Evolutionary conservation across 805 yeast genomes (phyloP).

Genomic region (Candida golubevii): DNA sequence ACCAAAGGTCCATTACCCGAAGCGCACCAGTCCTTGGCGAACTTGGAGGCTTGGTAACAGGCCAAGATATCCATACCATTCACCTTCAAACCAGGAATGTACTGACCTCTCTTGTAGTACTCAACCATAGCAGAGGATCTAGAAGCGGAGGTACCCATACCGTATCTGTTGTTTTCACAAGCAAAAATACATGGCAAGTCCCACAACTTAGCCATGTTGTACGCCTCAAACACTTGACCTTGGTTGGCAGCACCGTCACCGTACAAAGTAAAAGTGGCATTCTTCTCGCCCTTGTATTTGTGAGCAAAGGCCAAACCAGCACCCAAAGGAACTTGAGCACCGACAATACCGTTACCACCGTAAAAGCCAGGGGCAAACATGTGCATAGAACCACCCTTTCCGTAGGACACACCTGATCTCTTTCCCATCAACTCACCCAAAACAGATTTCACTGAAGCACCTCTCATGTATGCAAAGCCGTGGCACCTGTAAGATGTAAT

Average conservation of each 20-base stretch:
- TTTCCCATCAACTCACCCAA: conserved; percentile 96
- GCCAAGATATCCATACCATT: conserved; percentile 99
- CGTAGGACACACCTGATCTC: conserved; percentile 90
- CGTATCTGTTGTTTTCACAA: conserved; percentile 98
- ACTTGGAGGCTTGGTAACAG: conserved; percentile 90
- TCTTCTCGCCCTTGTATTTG: conserved; percentile 76
- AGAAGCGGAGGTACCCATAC: conserved; percentile 98
- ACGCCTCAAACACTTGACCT: conserved; percentile 97
- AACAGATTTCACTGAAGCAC: conserved; percentile 84
- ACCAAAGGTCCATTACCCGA: conserved; percentile 95
- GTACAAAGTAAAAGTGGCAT: conserved; percentile 83
- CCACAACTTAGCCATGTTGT: conserved; percentile 99
- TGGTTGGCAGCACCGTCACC: conserved; percentile 99
- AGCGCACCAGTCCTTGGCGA: conserved; percentile 94
- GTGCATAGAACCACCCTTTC: conserved; percentile 99
- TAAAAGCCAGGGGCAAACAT: conserved; percentile 93
- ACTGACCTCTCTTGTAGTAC: conserved; percentile 98
- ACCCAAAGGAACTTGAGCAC: conserved; percentile 98
- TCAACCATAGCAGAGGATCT: conserved; percentile 96
- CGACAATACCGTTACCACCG: conserved; percentile 99
- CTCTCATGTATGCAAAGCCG: conserved; percentile 96
- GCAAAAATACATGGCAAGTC: conserved; percentile 90
- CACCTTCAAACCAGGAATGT: conserved; percentile 96
- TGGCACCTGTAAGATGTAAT: conserved; percentile 99
- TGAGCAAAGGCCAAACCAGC: conserved; percentile 98